Percentiles rank a stretch among this genome's conserved stretches.
Conservation (phyloP, 345 rosid species). For the Durio zibethinus region DNA sequence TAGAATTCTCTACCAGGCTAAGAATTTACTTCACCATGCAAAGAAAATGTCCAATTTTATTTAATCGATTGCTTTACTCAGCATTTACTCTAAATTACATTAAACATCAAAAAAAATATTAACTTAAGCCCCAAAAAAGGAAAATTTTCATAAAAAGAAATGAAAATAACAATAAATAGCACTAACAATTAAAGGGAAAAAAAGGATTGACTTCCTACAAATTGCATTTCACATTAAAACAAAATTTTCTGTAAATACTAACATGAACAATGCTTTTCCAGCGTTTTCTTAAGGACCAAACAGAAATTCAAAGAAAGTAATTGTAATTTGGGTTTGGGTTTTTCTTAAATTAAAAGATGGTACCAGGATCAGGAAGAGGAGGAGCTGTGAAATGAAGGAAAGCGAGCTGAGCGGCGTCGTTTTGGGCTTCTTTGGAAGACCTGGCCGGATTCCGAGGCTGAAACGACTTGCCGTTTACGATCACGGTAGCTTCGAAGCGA, state of each 20-base stretch:
- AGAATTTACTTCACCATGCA: background rate
- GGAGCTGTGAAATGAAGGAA: slow-evolving; percentile 22
- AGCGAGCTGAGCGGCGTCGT: slow-evolving; percentile 44
- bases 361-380: background rate
- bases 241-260: background rate
- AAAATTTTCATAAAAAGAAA: background rate
- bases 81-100: background rate
- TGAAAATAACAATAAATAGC: background rate
- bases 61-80: background rate
- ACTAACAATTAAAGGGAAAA: background rate
- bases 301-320: background rate
- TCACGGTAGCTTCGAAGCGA: slow-evolving; percentile 34
- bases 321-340: too few relatives aligned
- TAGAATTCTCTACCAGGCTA: background rate
- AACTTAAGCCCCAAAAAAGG: background rate
- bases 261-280: background rate
- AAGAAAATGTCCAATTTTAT: background rate
- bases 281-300: slow-evolving; percentile 4
- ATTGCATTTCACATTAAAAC: background rate
- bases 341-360: background rate
- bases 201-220: background rate
- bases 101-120: background rate
- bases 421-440: slow-evolving; percentile 43
- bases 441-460: background rate
- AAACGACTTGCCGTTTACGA: slow-evolving; percentile 29